Evolutionary conservation across 805 yeast species (phyloP).

Genomic region (Wickerhamomyces rabaulensis): DNA sequence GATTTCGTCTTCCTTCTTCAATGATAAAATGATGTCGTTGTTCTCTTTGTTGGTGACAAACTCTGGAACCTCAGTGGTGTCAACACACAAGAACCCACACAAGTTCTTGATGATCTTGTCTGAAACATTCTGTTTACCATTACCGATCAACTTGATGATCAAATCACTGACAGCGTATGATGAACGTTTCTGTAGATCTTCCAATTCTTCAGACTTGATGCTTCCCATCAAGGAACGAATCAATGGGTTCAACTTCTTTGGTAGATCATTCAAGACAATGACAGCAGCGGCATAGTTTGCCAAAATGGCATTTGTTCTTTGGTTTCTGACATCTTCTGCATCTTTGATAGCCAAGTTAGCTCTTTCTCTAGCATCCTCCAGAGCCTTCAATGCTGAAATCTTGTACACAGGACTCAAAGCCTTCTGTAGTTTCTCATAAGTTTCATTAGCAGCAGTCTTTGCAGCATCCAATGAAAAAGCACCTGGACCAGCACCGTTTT

Average conservation of each 20-base stretch:
- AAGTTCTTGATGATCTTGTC: conserved; percentile 87
- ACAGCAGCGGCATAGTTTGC: conserved; percentile 77
- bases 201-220: conserved; percentile 68
- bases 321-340: conserved; percentile 46
- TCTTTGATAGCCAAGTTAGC: conserved; percentile 63
- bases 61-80: conserved; percentile 93
- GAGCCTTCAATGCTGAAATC: conserved; percentile 61
- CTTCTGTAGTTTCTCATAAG: conserved; percentile 60
- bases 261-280: conserved; percentile 61
- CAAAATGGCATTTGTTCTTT: conserved; percentile 54
- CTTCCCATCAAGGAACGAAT: conserved; percentile 92
- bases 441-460: conserved; percentile 57
- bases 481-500: conserved; percentile 86
- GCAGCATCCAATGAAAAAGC: conserved; percentile 84
- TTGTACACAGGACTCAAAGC: conserved; percentile 63
- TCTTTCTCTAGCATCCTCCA: conserved; percentile 75
- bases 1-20: conserved; percentile 70
- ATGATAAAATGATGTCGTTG: conserved; percentile 58
- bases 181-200: conserved; percentile 62
- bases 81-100: conserved; percentile 91
- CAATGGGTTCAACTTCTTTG: conserved; percentile 81
- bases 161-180: conserved; percentile 65
- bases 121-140: conserved; percentile 66
- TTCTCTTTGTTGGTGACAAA: conserved; percentile 59
- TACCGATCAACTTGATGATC: conserved; percentile 49